These are phyloP conservation scores for Withania somnifera DNA, from an alignment of 305 asterid species.

Conservation along the genomic window DNA sequence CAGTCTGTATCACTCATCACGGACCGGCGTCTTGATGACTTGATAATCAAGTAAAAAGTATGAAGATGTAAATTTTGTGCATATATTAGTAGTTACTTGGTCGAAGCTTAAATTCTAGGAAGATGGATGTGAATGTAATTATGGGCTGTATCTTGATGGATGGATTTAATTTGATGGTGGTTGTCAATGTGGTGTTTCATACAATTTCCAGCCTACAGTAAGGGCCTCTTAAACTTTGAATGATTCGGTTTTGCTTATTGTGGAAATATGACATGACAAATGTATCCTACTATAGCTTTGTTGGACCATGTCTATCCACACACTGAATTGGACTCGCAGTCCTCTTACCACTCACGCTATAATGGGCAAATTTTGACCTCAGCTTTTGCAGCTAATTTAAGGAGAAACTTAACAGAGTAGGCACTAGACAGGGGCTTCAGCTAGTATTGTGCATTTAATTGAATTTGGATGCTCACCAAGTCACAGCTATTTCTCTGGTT, in stretches of 20 bases:
- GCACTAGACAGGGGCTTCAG: not conserved
- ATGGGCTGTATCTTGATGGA: not conserved
- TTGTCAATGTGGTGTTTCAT: not conserved
- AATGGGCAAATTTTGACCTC: not conserved
- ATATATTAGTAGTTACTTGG: conserved; percentile 2
- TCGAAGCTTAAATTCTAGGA: not conserved
- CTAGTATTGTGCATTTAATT: not conserved
- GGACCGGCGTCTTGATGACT: conserved; percentile 48
- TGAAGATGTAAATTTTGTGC: conserved; percentile 11
- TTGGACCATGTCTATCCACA: not conserved
- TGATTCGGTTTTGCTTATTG: not conserved
- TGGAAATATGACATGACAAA: not conserved
- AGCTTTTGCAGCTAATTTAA: not conserved
- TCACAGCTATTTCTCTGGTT: not conserved
- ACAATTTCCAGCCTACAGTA: not conserved
- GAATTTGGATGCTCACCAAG: too few species aligned
- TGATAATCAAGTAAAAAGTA: conserved; percentile 10
- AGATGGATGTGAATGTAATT: not conserved
- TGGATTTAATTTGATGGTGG: not conserved
- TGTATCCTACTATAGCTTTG: not conserved
- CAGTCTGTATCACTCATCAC: conserved; percentile 40
- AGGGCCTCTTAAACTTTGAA: not conserved
- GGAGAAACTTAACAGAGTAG: not conserved
- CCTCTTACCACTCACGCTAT: not conserved
- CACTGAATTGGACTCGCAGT: not conserved